Conservation (phyloP, 345 rosid genomes). For the Acer saccharum region DNA sequence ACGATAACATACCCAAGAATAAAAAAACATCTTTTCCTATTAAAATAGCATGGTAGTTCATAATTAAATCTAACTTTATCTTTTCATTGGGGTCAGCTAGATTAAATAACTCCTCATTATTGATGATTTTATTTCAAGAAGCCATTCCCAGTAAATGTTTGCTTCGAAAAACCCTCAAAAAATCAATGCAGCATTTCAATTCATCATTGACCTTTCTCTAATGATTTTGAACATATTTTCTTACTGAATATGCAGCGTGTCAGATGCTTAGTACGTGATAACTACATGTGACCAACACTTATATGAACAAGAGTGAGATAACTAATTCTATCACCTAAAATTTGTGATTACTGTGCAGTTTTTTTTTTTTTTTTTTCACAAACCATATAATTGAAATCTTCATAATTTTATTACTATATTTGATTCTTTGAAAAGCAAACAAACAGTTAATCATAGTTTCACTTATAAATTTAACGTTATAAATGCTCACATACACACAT, state of each 20-base stretch:
- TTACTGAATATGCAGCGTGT: not conserved
- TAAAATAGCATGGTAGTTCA: not conserved
- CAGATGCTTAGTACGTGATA: not conserved
- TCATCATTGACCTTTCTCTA: not conserved
- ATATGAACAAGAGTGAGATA: not conserved
- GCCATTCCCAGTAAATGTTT: not conserved
- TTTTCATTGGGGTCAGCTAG: not conserved
- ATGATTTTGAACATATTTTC: not conserved
- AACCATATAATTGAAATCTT: not conserved
- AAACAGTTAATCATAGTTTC: too few species aligned
- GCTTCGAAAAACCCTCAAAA: not conserved
- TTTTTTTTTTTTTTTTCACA: too few species aligned
- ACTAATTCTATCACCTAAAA: not conserved
- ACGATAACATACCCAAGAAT: not conserved
- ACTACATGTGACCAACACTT: not conserved
- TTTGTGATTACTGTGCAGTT: not conserved
- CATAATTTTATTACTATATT: not conserved
- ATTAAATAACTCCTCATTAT: not conserved
- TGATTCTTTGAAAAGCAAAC: not conserved
- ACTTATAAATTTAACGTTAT: too few species aligned
- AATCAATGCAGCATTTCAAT: not conserved
- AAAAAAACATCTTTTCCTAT: not conserved
- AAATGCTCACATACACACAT: not conserved
- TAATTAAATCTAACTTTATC: not conserved
- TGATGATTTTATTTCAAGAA: not conserved